Conservation (phyloP, 257 asterid genomes). For the Buddleja alternifolia region DNA sequence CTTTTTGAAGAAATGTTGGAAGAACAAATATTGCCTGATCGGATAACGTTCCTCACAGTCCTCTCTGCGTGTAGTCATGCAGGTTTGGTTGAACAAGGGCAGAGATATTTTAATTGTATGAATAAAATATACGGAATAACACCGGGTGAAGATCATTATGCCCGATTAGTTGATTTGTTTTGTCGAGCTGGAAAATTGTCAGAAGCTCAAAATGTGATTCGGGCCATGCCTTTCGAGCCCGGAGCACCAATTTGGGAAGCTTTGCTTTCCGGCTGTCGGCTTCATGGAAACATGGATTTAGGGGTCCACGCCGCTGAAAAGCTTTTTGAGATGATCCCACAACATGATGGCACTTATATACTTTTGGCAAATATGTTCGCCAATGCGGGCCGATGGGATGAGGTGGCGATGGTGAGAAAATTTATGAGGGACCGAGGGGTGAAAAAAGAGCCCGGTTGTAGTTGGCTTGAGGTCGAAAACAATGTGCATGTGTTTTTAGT, state of each 20-base stretch:
- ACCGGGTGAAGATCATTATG: slow-evolving; percentile 79
- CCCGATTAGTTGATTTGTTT: slow-evolving; percentile 62
- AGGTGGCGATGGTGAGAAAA: slow-evolving; percentile 58
- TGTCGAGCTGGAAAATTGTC: slow-evolving; percentile 64
- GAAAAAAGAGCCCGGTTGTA: slow-evolving; percentile 78
- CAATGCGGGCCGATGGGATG: slow-evolving; percentile 57
- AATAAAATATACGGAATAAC: slow-evolving; percentile 41
- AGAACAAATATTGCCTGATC: slow-evolving; percentile 63
- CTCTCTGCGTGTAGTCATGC: slow-evolving; percentile 80
- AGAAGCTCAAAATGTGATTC: slow-evolving; percentile 55
- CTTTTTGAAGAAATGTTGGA: slow-evolving; percentile 62
- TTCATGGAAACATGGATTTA: slow-evolving; percentile 62
- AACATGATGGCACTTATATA: slow-evolving; percentile 73
- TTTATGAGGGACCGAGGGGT: slow-evolving; percentile 76
- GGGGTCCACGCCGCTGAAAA: slow-evolving; percentile 66
- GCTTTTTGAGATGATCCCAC: slow-evolving; percentile 61
- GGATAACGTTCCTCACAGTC: slow-evolving; percentile 66
- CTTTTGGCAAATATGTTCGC: slow-evolving; percentile 71
- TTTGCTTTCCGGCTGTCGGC: slow-evolving; percentile 67
- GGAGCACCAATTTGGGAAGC: slow-evolving; percentile 77
- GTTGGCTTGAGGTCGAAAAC: slow-evolving; percentile 76
- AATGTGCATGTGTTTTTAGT: slow-evolving; percentile 68
- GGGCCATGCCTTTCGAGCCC: slow-evolving; percentile 59
- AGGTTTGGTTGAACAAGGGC: slow-evolving; percentile 66
- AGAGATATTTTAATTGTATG: slow-evolving; percentile 51